These are phyloP conservation scores for Cyamopsis tetragonoloba DNA, from an alignment of 306 rosid species.

Conservation along the genomic window DNA sequence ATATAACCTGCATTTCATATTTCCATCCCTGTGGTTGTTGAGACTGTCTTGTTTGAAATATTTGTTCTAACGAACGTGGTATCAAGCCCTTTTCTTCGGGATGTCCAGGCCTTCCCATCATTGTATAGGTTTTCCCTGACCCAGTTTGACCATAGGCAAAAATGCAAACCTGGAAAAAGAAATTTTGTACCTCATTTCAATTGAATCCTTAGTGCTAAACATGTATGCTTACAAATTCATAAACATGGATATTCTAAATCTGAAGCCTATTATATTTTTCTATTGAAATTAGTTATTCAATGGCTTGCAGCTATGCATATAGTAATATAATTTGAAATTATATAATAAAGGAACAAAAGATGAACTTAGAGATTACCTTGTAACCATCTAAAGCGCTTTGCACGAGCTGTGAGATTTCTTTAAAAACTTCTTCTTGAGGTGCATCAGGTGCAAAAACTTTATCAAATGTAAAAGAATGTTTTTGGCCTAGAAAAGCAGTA, in stretches of 20 bases:
- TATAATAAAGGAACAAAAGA: not conserved
- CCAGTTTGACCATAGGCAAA: conserved; percentile 99
- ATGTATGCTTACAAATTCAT: not conserved
- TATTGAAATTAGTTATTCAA: not conserved
- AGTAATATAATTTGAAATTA: conserved; percentile 17
- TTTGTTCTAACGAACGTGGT: conserved; percentile 92
- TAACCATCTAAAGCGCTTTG: conserved; percentile 99
- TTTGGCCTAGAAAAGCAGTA: conserved; percentile 58
- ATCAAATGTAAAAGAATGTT: conserved; percentile 84
- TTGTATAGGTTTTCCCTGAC: conserved; percentile 96
- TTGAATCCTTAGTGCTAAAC: not conserved
- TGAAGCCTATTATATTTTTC: not conserved
- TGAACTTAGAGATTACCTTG: conserved; percentile 55
- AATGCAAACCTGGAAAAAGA: conserved; percentile 82
- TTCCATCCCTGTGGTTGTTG: conserved; percentile 90
- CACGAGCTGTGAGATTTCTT: conserved; percentile 93
- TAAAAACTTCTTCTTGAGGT: conserved; percentile 81
- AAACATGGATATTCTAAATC: not conserved
- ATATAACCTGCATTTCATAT: conserved; percentile 93
- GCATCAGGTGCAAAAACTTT: conserved; percentile 81
- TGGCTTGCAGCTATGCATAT: not conserved
- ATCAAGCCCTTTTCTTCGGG: conserved; percentile 78
- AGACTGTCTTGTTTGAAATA: conserved; percentile 77
- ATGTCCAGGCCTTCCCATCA: conserved; percentile 95
- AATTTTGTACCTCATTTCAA: conserved; percentile 14